These are phyloP conservation scores for Pecoramyces ruminantium DNA, from an alignment of 192 early-diverging fungal genomes.

Conservation along the genomic window DNA sequence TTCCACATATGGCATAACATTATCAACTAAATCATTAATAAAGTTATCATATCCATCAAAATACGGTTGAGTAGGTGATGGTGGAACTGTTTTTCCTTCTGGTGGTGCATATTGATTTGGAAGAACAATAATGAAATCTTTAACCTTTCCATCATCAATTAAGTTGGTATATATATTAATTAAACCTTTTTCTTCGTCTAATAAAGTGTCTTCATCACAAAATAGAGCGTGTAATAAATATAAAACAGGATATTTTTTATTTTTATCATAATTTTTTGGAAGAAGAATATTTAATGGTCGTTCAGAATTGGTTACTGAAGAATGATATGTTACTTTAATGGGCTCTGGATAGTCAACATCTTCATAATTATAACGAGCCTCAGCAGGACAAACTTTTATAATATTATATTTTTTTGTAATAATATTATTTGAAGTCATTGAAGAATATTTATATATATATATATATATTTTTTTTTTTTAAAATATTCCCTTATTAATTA, in stretches of 20 bases:
- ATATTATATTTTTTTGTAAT: too few relatives aligned
- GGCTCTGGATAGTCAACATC: not conserved
- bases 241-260: not conserved
- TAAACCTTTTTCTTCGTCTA: not conserved
- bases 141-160: not conserved
- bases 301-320: not conserved
- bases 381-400: not conserved
- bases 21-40: not conserved
- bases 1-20: not conserved
- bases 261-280: not conserved
- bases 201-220: not conserved
- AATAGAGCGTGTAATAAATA: not conserved
- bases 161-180: not conserved
- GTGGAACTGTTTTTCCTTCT: not conserved
- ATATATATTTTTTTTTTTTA: too few relatives aligned
- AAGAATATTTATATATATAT: too few relatives aligned
- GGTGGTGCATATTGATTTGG: not conserved
- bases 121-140: not conserved
- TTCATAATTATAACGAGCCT: not conserved
- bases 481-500: too few relatives aligned
- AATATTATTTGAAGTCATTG: too few relatives aligned
- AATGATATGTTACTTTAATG: not conserved
- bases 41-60: not conserved
- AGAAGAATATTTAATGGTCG: not conserved
- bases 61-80: not conserved